Percentiles rank a stretch among this genome's conserved stretches.
These are phyloP conservation scores for Paramicrosporidium saccamoebae DNA, from an alignment of 371 early-diverging fungal genomes.

Conservation along the genomic window DNA sequence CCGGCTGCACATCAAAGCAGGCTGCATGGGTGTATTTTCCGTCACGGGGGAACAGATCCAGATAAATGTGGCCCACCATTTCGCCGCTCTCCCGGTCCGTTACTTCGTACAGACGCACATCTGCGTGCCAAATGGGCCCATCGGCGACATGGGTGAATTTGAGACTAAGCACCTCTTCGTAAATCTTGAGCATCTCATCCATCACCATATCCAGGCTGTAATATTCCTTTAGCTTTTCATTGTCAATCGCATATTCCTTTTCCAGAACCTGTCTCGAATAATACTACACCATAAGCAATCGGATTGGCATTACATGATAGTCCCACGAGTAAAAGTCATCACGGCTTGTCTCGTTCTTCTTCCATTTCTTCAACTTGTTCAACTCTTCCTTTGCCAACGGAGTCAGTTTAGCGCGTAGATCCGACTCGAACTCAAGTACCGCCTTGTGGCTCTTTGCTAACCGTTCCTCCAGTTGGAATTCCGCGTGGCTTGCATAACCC, in stretches of 20 bases:
- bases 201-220: constrained; percentile 25
- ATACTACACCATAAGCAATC: too few relatives aligned
- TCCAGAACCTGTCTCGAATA: constrained; percentile 27
- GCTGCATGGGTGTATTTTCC: constrained; percentile 43
- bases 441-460: constrained; percentile 43
- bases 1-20: constrained; percentile 25
- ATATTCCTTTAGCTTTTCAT: constrained; percentile 36
- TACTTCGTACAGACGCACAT: constrained; percentile 26
- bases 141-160: constrained; percentile 18
- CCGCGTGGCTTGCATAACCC: constrained; percentile 36
- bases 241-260: constrained; percentile 26
- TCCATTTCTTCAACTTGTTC: constrained; percentile 12
- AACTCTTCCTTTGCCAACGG: constrained; percentile 19
- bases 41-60: constrained; percentile 40
- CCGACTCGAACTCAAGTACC: constrained; percentile 26
- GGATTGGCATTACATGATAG: too few relatives aligned
- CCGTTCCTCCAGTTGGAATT: constrained; percentile 27
- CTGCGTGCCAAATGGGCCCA: constrained; percentile 13
- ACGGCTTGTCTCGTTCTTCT: constrained; percentile 11
- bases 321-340: constrained; percentile 27
- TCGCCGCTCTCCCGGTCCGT: constrained; percentile 15
- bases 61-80: constrained; percentile 32
- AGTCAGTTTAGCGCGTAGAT: constrained; percentile 15
- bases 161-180: constrained; percentile 21
- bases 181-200: constrained; percentile 26